These are phyloP conservation scores for Thelonectria rubi DNA, from an alignment of 2,329 filamentous ascomycete genomes.

Conservation along the genomic window DNA sequence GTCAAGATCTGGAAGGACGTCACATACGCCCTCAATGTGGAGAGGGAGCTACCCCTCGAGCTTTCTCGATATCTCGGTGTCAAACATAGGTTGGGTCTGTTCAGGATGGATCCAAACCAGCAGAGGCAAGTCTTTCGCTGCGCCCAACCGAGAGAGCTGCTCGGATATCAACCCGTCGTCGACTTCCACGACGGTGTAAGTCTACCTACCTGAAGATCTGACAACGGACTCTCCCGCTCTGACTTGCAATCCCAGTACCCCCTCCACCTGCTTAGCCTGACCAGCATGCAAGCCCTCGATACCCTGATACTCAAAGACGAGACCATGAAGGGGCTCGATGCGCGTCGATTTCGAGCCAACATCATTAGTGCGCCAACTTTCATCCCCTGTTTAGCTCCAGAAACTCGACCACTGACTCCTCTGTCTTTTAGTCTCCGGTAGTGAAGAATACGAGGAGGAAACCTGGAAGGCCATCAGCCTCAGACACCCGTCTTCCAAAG, in stretches of 20 bases:
- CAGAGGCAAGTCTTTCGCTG: slow-evolving; percentile 67
- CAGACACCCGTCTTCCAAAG: slow-evolving; percentile 46
- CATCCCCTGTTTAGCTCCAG: slow-evolving; percentile 4
- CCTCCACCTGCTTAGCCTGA: slow-evolving; percentile 72
- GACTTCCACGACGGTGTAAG: slow-evolving; percentile 76
- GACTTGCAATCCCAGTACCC: slow-evolving; percentile 63
- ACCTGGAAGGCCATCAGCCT: slow-evolving; percentile 71
- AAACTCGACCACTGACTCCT: slow-evolving; percentile 5
- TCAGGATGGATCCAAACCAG: slow-evolving; percentile 69
- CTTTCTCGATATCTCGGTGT: slow-evolving; percentile 73
- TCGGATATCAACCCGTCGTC: slow-evolving; percentile 71
- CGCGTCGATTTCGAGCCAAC: slow-evolving; percentile 75
- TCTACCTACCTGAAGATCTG: slow-evolving; percentile 21
- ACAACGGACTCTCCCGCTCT: slow-evolving; percentile 1
- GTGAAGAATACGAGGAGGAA: slow-evolving; percentile 73
- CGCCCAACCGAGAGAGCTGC: slow-evolving; percentile 65
- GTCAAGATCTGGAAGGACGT: slow-evolving; percentile 73
- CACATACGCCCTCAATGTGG: slow-evolving; percentile 64
- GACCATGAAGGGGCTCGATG: slow-evolving; percentile 62
- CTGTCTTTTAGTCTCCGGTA: slow-evolving; percentile 63
- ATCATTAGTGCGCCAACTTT: slow-evolving; percentile 64
- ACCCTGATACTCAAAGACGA: slow-evolving; percentile 62
- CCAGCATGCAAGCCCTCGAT: slow-evolving; percentile 70
- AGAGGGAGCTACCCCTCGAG: slow-evolving; percentile 67
- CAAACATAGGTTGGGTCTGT: slow-evolving; percentile 71